phyloP scores from a whole-genome alignment of 2,329 filamentous ascomycete genomes.

The Cladophialophora carrionii region DNA sequence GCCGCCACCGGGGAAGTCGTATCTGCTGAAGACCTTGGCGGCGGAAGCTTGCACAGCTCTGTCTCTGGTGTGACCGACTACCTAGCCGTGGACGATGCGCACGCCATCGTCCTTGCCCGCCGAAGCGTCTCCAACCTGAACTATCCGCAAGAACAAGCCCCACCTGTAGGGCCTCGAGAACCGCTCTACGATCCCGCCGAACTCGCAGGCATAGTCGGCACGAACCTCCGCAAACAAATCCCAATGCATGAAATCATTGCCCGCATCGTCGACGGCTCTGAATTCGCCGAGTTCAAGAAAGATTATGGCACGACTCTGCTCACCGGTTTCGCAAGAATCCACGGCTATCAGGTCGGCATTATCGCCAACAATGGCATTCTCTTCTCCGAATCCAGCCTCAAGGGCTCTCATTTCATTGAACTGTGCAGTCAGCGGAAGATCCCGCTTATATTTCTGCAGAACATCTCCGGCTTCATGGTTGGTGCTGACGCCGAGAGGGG shows the following conservation, averaged over 20 bases:
- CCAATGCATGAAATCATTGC: conserved; percentile 89
- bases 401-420: conserved; percentile 96
- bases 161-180: conserved; percentile 61
- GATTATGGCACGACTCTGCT: conserved; percentile 87
- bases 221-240: conserved; percentile 83
- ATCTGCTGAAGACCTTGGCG: conserved; percentile 85
- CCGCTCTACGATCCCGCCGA: conserved; percentile 80
- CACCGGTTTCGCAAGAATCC: conserved; percentile 87
- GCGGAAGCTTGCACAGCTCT: conserved; percentile 84
- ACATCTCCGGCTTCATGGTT: conserved; percentile 98
- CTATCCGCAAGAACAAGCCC: conserved; percentile 65
- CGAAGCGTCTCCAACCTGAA: conserved; percentile 87
- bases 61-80: conserved; percentile 95
- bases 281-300: conserved; percentile 92
- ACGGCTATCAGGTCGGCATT: conserved; percentile 88
- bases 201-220: conserved; percentile 83
- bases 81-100: conserved; percentile 88
- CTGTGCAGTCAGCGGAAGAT: conserved; percentile 88
- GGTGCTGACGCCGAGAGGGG: conserved; percentile 88
- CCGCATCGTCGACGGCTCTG: conserved; percentile 85
- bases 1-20: conserved; percentile 94
- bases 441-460: conserved; percentile 90
- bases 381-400: conserved; percentile 84
- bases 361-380: conserved; percentile 96
- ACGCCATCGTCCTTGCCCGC: conserved; percentile 82